Percentiles rank a stretch among this genome's conserved stretches.
Conservation (phyloP, 805 yeast genomes). For the Pichia scutulata region DNA sequence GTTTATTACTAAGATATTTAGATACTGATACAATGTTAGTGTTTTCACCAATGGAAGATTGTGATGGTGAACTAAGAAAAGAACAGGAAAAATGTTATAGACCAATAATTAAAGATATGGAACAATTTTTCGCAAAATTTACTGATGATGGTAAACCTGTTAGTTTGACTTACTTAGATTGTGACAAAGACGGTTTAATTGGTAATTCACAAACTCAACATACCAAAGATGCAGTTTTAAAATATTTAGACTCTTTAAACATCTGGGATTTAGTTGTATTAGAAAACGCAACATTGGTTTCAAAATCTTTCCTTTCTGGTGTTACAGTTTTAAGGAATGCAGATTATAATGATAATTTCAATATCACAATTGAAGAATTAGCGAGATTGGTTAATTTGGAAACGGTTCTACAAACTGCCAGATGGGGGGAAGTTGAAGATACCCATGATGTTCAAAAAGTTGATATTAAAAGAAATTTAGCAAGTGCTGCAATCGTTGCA, state of each 20-base stretch:
- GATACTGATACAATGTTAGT: constrained; percentile 93
- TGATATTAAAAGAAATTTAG: constrained; percentile 75
- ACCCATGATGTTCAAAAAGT: constrained; percentile 96
- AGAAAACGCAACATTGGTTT: constrained; percentile 79
- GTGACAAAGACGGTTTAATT: constrained; percentile 71
- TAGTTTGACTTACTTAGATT: constrained; percentile 56
- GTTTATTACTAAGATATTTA: constrained; percentile 65
- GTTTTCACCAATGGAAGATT: constrained; percentile 72
- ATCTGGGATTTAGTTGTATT: constrained; percentile 79
- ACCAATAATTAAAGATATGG: constrained; percentile 66
- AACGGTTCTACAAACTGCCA: constrained; percentile 71
- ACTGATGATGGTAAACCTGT: constrained; percentile 27
- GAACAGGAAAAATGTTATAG: constrained; percentile 74
- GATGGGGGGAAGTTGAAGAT: constrained; percentile 99
- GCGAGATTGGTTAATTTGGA: constrained; percentile 77
- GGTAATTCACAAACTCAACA: constrained; percentile 67
- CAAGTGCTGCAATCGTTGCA: constrained; percentile 64
- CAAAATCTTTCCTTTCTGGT: constrained; percentile 84
- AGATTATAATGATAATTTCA: constrained; percentile 20
- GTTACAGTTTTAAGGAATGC: constrained; percentile 51
- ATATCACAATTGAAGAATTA: constrained; percentile 55
- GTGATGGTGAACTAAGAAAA: constrained; percentile 70
- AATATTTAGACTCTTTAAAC: constrained; percentile 57
- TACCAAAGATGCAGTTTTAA: constrained; percentile 52
- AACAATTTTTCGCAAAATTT: constrained; percentile 43